Evolutionary conservation across 176 grass and related monocot species (phyloP), one percentile per base, ranked within the genome.

Genomic region (Olyra latifolia): DNA sequence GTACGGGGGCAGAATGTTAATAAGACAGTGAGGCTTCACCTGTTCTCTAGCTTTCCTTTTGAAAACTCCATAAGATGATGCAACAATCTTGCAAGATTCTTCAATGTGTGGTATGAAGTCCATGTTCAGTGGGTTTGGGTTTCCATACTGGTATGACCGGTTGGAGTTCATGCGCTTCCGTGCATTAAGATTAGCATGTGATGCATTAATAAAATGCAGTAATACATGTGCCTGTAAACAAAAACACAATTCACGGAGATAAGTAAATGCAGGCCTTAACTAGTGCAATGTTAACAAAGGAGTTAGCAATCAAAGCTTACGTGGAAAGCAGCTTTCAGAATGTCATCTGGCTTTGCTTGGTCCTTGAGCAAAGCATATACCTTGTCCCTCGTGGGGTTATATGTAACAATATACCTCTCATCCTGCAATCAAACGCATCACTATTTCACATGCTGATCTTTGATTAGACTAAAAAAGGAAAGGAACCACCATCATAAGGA

Each of bases 321-420:
- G 80, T 99, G 96, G 86, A 93, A 99, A 79, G 93, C 96, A 59
- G 93, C 92, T 91, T 95, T 99, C 59, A 99, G 75, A 82, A 95
- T 91, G 72, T 98, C 96, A 76, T 98, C 96, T 24, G 90, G 88
- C 80, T 93, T 98, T 78, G 96, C 96, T 87, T 98, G 96, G 64
- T 93, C 96, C 90, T 98, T 98, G 44, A 98, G 88, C 88, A 98
- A 83, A 78, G 96, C 90, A 89, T 93, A 98, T 75, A 98, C 93
- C 76, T 93, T 98, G 86, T 95, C 96, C 65, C 93, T 98, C 71
- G 92, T 89, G 17, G 87, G 92, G 47, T 98, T 98, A 82, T 98
- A 98, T 10, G 90, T 98, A 59, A 98, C 92, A 29, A 98, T 86
- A 70, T 95, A 98, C 82, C 92, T 93, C 74, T 99, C 96, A 63